These are phyloP conservation scores for Mercurialis annua DNA, from an alignment of 345 rosid genomes.

Conservation along the genomic window DNA sequence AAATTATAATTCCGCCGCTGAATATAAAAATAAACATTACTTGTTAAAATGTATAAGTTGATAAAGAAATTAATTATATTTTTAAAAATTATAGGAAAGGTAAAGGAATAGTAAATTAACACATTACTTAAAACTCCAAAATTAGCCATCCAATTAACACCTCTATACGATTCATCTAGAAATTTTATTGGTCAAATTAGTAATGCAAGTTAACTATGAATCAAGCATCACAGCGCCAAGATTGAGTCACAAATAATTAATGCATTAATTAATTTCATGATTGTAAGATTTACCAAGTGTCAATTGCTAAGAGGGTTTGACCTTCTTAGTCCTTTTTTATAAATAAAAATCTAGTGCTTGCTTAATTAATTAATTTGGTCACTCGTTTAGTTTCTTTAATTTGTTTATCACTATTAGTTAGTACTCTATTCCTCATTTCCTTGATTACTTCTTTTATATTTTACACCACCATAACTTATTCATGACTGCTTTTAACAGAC, in stretches of 20 bases:
- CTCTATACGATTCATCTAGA: slow-evolving; percentile 11
- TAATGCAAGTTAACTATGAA: slow-evolving; percentile 18
- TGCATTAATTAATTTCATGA: not conserved
- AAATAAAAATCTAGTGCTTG: not conserved
- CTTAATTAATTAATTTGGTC: not conserved
- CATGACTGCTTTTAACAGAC: no score
- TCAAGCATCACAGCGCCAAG: slow-evolving; percentile 11
- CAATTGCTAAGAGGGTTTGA: not conserved
- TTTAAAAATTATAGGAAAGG: no score
- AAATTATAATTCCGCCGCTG: no score
- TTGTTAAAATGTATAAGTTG: no score
- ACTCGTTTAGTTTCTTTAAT: not conserved
- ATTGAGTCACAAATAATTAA: not conserved
- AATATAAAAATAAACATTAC: no score
- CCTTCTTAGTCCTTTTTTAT: not conserved
- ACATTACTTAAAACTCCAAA: slow-evolving; percentile 20
- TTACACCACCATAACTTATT: slow-evolving; percentile 2
- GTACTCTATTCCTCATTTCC: no score
- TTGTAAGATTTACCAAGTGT: not conserved
- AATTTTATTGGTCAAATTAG: not conserved
- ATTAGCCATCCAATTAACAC: no score
- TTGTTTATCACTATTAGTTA: not conserved
- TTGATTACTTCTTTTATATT: not conserved
- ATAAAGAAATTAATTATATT: no score
- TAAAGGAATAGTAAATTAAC: no score